Base-by-base conservation (phyloP, 1,139 yeast genomes). In the Suhomyces wounanorum region DNA sequence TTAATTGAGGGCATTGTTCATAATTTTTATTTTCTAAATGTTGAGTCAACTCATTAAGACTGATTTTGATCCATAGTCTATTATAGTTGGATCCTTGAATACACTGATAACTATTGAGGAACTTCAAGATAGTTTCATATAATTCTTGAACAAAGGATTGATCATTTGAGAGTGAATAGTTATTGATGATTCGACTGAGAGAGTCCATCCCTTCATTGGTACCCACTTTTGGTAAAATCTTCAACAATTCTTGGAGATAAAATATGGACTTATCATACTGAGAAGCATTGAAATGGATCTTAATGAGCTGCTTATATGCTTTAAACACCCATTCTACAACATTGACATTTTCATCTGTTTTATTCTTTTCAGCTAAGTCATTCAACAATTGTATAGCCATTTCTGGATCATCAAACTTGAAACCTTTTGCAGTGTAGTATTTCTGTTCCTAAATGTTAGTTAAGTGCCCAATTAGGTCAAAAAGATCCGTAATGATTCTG, bases 261-360 rank as follows among this genome's bases (percentile, higher is more conserved):
- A 56, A 54, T 26, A 79, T 58, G 11, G 81, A 72, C 37, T 70
- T 66, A 1, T 68, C 73, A 44, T 67, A 67, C 8, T 70, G 63
- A 23, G 66, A 60, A 25, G 68, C 66, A 26, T 61, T 58, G 55
- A 77, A 79, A 37, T 73, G 65, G 9, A 85, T 67, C 66, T 89
- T 89, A 46, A 87, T 75, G 37, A 79, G 67, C 61, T 89, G 96
- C 59, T 89, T 89, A 48, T 73, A 67, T 0, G 90, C 75, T 56
- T 84, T 86, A 65, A 86, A 85, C 2, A 80, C 62, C 74, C 81
- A 82, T 39, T 69, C 72, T 6, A 59, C 51, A 16, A 60, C 59
- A 1, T 56, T 57, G 11, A 62, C 64, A 31, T 64, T 45, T 4
- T 48, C 40, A 0, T 36, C 47, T 3, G 17, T 13, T 10, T 25